phyloP scores from a whole-genome alignment of 768 basidiomycete species.

The Suillus tomentosus region DNA sequence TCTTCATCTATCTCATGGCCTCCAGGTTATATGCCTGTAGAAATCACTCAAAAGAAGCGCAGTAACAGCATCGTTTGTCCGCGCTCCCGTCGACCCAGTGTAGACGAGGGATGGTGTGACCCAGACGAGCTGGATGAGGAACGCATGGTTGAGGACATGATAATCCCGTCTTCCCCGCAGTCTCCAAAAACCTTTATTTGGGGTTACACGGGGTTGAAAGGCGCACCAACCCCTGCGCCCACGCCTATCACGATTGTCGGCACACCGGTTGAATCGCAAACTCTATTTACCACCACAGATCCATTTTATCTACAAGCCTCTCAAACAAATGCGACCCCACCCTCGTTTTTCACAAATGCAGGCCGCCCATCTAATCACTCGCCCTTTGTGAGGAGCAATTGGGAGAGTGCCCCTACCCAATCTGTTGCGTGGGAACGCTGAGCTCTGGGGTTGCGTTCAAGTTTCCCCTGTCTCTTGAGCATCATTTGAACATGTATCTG shows the following conservation, averaged over 20 bases:
- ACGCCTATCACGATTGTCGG: conserved; percentile 18
- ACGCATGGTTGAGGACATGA: conserved; percentile 47
- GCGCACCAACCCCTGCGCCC: conserved; percentile 26
- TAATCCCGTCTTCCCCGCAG: conserved; percentile 36
- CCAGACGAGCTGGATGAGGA: conserved; percentile 48
- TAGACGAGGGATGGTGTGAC: conserved; percentile 32
- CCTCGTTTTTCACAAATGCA: conserved; percentile 39
- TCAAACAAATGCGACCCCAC: conserved; percentile 34
- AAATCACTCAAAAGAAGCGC: conserved; percentile 28
- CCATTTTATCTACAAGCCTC: conserved; percentile 50
- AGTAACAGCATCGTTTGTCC: conserved; percentile 30
- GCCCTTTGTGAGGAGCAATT: conserved; percentile 35
- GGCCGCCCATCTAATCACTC: conserved; percentile 42
- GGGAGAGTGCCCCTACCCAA: not conserved
- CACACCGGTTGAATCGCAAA: conserved; percentile 30
- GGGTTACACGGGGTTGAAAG: conserved; percentile 25
- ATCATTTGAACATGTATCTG: not conserved
- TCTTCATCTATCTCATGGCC: conserved; percentile 34
- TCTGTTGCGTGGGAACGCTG: conserved; percentile 1
- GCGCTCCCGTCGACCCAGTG: conserved; percentile 22
- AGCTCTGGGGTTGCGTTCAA: not conserved
- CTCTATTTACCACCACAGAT: conserved; percentile 47
- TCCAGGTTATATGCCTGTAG: conserved; percentile 23
- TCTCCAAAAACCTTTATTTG: conserved; percentile 23
- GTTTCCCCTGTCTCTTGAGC: not conserved